phyloP scores from a whole-genome alignment of 352 stramenopile genomes.

The Phytophthora sp. region DNA sequence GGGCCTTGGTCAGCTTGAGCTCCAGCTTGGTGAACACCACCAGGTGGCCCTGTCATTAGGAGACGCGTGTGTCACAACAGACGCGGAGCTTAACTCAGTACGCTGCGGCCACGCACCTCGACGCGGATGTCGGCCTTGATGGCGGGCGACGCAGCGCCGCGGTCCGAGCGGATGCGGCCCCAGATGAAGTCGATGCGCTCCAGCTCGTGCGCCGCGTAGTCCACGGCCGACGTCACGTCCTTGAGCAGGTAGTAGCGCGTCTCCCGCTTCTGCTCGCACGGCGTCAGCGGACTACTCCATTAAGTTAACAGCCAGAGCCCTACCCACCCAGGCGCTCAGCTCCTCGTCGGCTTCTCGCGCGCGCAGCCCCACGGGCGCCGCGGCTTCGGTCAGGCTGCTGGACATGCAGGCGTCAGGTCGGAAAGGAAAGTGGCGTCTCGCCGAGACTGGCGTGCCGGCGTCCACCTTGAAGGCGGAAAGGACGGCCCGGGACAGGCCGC shows the following conservation, averaged over 20 bases:
- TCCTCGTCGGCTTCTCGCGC: slow-evolving; percentile 40
- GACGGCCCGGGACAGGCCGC: background rate
- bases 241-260: slow-evolving; percentile 65
- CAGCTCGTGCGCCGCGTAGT: slow-evolving; percentile 64
- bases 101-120: slow-evolving; percentile 39
- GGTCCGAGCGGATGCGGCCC: slow-evolving; percentile 77
- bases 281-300: slow-evolving; percentile 3
- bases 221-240: slow-evolving; percentile 56
- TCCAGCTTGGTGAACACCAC: slow-evolving; percentile 77
- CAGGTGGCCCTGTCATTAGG: slow-evolving; percentile 61
- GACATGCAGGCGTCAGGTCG: slow-evolving; percentile 24
- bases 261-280: slow-evolving; percentile 59
- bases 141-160: slow-evolving; percentile 37
- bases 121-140: slow-evolving; percentile 79
- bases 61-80: slow-evolving; percentile 15
- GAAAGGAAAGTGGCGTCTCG: slow-evolving; percentile 11
- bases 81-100: slow-evolving; percentile 20
- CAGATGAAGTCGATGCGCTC: slow-evolving; percentile 87
- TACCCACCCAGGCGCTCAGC: slow-evolving; percentile 55
- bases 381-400: slow-evolving; percentile 22
- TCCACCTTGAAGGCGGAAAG: slow-evolving; percentile 23
- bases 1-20: slow-evolving; percentile 66
- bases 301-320: background rate
- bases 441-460: background rate
- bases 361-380: background rate